These are phyloP conservation scores for Cadophora malorum DNA, from an alignment of 2,329 filamentous ascomycete genomes.

Conservation along the genomic window DNA sequence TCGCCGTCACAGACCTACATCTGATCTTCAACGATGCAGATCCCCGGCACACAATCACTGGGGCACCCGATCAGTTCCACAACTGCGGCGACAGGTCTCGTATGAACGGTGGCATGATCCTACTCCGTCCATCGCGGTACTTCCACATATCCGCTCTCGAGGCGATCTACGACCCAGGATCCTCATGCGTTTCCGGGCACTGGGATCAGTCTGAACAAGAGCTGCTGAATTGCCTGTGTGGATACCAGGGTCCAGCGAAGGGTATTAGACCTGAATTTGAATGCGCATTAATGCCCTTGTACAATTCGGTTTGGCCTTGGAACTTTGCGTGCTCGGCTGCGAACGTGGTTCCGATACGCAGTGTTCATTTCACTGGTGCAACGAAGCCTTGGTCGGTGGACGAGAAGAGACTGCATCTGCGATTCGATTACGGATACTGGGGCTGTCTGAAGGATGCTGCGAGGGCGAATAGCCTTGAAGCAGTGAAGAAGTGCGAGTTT, in stretches of 20 bases:
- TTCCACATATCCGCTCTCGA: conserved; percentile 26
- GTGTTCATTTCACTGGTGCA: conserved; percentile 25
- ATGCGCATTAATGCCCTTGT: conserved; percentile 24
- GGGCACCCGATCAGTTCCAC: conserved; percentile 20
- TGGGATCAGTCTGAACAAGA: conserved; percentile 27
- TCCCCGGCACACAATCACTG: conserved; percentile 13
- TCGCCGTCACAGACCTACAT: conserved; percentile 21
- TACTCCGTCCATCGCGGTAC: conserved; percentile 20
- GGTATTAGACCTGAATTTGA: conserved; percentile 20
- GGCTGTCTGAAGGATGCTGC: conserved; percentile 21
- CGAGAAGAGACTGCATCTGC: conserved; percentile 1
- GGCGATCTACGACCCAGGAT: conserved; percentile 20
- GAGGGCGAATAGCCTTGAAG: conserved; percentile 2
- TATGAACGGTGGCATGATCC: conserved; percentile 24
- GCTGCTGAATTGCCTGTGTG: conserved; percentile 26
- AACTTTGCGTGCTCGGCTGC: conserved; percentile 23
- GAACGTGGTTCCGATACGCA: conserved; percentile 24
- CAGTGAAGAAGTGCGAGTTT: conserved; percentile 17
- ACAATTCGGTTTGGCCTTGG: conserved; percentile 24
- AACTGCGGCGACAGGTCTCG: conserved; percentile 20
- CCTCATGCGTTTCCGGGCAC: conserved; percentile 12
- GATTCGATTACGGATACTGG: conserved; percentile 26
- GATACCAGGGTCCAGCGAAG: background rate
- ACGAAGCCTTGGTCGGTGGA: conserved; percentile 26
- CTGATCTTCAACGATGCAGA: conserved; percentile 23